These are phyloP conservation scores for Heliamphora pulchella DNA, from an alignment of 179 eudicot genomes.

Conservation along the genomic window DNA sequence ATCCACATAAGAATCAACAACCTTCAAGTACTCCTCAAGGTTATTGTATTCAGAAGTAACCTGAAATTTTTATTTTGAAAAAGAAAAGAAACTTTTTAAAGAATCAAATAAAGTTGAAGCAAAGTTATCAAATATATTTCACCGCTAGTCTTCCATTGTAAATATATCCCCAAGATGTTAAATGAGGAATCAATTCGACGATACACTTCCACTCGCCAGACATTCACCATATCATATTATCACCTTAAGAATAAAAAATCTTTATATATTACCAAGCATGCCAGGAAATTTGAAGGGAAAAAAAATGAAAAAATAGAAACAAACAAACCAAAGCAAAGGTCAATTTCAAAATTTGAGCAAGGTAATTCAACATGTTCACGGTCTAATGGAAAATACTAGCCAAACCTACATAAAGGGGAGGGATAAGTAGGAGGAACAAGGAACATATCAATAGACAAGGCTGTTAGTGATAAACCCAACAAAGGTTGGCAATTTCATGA, in stretches of 20 bases:
- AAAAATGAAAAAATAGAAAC: neutral
- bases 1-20: conserved; percentile 59
- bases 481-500: no score
- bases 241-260: neutral
- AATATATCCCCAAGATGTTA: conserved; percentile 1
- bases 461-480: no score
- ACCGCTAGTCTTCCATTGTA: neutral
- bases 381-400: conserved; percentile 1
- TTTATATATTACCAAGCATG: neutral
- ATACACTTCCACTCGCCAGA: conserved; percentile 3
- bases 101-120: neutral
- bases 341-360: neutral
- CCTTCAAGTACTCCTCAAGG: conserved; percentile 53
- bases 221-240: neutral
- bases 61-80: conserved; percentile 34
- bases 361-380: neutral
- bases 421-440: no score
- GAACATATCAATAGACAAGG: neutral
- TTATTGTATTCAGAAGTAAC: conserved; percentile 29
- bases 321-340: neutral
- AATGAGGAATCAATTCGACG: neutral
- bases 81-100: conserved; percentile 3
- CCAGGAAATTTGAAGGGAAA: neutral
- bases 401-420: neutral
- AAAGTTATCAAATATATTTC: neutral